phyloP scores from a whole-genome alignment of 768 basidiomycete genomes.

The Leucogyrophana mollusca region DNA sequence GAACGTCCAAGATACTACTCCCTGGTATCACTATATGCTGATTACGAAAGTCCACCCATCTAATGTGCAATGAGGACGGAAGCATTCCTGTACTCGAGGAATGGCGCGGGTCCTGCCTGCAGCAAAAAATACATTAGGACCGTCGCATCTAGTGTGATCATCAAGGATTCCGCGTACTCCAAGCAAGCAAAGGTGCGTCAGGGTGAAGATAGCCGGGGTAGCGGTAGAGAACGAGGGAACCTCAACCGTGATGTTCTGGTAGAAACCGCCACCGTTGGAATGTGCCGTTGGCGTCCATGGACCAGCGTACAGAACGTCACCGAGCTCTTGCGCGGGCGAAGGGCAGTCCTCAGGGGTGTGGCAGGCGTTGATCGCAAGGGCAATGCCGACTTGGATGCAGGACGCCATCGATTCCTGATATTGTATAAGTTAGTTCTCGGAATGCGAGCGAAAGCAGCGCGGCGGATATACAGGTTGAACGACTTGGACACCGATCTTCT shows the following conservation, averaged over 20 bases:
- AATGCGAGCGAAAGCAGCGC: neutral
- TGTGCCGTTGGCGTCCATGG: constrained; percentile 23
- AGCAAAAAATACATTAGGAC: neutral
- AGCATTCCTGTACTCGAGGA: constrained; percentile 27
- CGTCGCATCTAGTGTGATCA: neutral
- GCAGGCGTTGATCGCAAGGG: constrained; percentile 22
- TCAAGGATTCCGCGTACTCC: neutral
- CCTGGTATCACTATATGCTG: no score
- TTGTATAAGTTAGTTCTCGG: neutral
- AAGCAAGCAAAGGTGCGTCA: neutral
- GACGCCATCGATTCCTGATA: constrained; percentile 15
- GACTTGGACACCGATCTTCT: constrained; percentile 18
- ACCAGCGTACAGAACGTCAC: constrained; percentile 26
- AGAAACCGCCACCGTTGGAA: constrained; percentile 13
- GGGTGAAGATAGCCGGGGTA: neutral
- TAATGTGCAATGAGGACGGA: constrained; percentile 6
- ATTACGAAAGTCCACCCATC: no score
- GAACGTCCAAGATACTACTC: no score
- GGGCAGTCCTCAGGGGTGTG: constrained; percentile 21
- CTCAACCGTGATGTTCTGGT: constrained; percentile 23
- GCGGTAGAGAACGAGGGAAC: neutral
- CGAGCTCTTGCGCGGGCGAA: constrained; percentile 15
- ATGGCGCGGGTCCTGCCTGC: constrained; percentile 22
- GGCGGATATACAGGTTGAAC: constrained; percentile 20
- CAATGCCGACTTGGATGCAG: constrained; percentile 29